Conservation (phyloP, 2,329 filamentous ascomycete species). For the Hypoxylon sp. region DNA sequence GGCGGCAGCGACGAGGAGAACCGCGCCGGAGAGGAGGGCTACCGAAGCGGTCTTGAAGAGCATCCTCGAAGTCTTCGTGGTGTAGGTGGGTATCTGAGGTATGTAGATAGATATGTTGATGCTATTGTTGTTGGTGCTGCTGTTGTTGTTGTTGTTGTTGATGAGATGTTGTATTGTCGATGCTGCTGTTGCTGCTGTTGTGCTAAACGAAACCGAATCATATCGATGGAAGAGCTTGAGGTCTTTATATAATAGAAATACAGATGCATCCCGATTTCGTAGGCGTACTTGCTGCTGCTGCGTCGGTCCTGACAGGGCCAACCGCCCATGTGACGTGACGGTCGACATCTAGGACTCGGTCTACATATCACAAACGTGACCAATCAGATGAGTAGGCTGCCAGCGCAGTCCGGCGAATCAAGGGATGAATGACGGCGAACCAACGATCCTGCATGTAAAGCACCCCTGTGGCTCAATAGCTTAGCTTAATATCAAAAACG, state of each 20-base stretch:
- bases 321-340: constrained; percentile 33
- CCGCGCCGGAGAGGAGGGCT: constrained; percentile 10
- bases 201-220: not conserved
- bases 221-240: not conserved
- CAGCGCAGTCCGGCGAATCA: constrained; percentile 14
- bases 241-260: constrained; percentile 28
- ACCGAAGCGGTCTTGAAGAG: constrained; percentile 1
- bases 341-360: constrained; percentile 21
- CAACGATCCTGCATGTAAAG: constrained; percentile 13
- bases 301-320: constrained; percentile 15
- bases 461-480: not conserved
- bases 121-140: not conserved
- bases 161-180: not conserved
- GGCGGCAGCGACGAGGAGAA: constrained; percentile 6
- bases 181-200: not conserved
- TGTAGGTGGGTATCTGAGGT: not conserved
- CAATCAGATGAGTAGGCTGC: constrained; percentile 22
- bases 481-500: not conserved
- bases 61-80: constrained; percentile 13
- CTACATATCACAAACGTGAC: constrained; percentile 29
- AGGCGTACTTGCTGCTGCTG: not conserved
- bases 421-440: constrained; percentile 5
- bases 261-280: constrained; percentile 16
- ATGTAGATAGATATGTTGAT: not conserved
- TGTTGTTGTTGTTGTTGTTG: not conserved